These are phyloP conservation scores for Alternaria metachromatica DNA, from an alignment of 2,329 filamentous ascomycete genomes.

Conservation along the genomic window DNA sequence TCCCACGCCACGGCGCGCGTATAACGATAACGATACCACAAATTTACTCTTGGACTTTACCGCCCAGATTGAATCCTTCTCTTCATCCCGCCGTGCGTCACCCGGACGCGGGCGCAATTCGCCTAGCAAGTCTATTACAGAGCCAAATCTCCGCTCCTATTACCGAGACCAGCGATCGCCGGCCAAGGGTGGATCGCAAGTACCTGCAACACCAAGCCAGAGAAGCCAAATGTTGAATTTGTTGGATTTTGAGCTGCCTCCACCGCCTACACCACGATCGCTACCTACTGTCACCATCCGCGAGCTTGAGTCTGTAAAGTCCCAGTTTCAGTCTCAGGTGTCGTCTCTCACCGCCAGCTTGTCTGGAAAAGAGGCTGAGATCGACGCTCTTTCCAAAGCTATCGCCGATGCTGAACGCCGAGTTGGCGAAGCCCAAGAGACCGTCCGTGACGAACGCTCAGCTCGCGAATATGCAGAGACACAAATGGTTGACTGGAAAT, in stretches of 20 bases:
- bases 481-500: slow-evolving; percentile 84
- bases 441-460: slow-evolving; percentile 77
- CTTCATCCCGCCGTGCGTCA: slow-evolving; percentile 49
- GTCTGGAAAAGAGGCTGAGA: slow-evolving; percentile 91
- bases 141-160: slow-evolving; percentile 58
- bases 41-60: slow-evolving; percentile 89
- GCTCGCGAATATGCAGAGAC: slow-evolving; percentile 73
- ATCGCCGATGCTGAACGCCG: slow-evolving; percentile 90
- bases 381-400: slow-evolving; percentile 83
- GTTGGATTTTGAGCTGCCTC: slow-evolving; percentile 92
- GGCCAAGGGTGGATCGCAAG: slow-evolving; percentile 34
- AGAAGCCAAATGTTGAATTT: slow-evolving; percentile 44
- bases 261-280: slow-evolving; percentile 88
- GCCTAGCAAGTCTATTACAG: slow-evolving; percentile 57
- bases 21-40: slow-evolving; percentile 66
- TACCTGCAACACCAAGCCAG: slow-evolving; percentile 41
- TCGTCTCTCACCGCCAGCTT: slow-evolving; percentile 92
- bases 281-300: slow-evolving; percentile 89
- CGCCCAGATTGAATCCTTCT: slow-evolving; percentile 71
- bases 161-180: slow-evolving; percentile 45
- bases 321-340: slow-evolving; percentile 87
- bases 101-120: slow-evolving; percentile 52
- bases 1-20: slow-evolving; percentile 61
- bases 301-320: slow-evolving; percentile 92
- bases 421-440: slow-evolving; percentile 84